These are phyloP conservation scores for Macrotyloma uniflorum DNA, from an alignment of 306 rosid species.

Conservation along the genomic window DNA sequence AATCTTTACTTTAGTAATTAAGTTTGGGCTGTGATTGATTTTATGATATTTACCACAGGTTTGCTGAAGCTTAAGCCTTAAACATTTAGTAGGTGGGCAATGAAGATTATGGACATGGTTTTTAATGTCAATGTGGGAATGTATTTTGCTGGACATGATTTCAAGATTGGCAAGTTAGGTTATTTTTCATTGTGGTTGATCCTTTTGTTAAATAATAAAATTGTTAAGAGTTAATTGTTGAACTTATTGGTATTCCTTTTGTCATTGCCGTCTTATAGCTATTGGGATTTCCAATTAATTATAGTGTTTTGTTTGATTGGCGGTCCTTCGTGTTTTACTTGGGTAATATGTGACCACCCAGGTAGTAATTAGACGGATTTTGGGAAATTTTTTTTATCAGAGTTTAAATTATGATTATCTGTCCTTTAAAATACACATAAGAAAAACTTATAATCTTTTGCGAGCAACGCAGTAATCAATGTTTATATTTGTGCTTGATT, in stretches of 20 bases:
- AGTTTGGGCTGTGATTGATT: neutral
- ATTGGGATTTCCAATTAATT: no score
- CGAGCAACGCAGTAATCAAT: no score
- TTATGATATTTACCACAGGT: constrained; percentile 25
- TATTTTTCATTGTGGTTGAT: constrained; percentile 1
- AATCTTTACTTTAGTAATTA: neutral
- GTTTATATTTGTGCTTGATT: no score
- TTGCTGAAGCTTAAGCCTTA: constrained; percentile 45
- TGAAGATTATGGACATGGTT: constrained; percentile 10
- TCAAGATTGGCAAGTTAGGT: constrained; percentile 14
- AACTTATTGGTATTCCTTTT: neutral
- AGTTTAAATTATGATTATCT: no score
- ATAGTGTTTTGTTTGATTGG: no score
- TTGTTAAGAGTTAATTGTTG: neutral
- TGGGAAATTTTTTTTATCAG: no score
- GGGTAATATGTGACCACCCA: no score
- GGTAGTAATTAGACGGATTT: no score
- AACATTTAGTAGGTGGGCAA: neutral
- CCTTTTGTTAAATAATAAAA: constrained; percentile 37
- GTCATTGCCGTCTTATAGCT: no score
- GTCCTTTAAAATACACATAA: no score
- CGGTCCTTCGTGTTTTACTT: no score
- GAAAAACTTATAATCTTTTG: no score
- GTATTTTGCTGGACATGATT: constrained; percentile 30
- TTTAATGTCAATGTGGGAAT: constrained; percentile 11